Evolutionary conservation across 2,329 filamentous ascomycete genomes (phyloP).

Genomic region (Diplodia mutila): DNA sequence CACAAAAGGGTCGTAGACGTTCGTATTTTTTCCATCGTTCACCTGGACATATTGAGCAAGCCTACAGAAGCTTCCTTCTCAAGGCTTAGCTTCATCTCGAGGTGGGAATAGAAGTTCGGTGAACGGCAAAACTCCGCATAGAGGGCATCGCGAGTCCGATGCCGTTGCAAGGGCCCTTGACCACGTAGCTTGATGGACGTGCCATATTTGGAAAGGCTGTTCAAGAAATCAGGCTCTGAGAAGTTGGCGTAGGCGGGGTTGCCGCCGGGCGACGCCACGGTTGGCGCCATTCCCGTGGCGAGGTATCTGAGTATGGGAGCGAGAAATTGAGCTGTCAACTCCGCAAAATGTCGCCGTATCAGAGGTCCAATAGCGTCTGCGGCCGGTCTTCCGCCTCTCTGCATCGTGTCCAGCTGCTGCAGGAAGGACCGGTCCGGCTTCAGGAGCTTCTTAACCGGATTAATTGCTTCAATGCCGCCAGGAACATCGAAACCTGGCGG

Average conservation of each 20-base stretch:
- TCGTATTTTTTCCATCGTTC: neutral
- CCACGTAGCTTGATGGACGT: slow-evolving; percentile 45
- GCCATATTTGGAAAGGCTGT: slow-evolving; percentile 44
- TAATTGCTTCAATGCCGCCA: slow-evolving; percentile 44
- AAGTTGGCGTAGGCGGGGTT: slow-evolving; percentile 46
- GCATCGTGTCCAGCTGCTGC: slow-evolving; percentile 39
- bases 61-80: slow-evolving; percentile 47
- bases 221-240: slow-evolving; percentile 41
- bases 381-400: slow-evolving; percentile 25
- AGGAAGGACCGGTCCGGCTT: slow-evolving; percentile 43
- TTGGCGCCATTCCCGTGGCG: slow-evolving; percentile 38
- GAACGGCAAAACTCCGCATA: slow-evolving; percentile 45
- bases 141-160: slow-evolving; percentile 41
- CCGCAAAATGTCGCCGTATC: slow-evolving; percentile 47
- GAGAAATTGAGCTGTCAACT: slow-evolving; percentile 47
- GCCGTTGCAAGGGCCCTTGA: slow-evolving; percentile 43
- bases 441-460: slow-evolving; percentile 43
- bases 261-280: slow-evolving; percentile 40
- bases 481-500: slow-evolving; percentile 42
- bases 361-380: slow-evolving; percentile 39
- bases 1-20: neutral
- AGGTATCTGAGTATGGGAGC: slow-evolving; percentile 47
- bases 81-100: slow-evolving; percentile 47
- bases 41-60: slow-evolving; percentile 31
- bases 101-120: slow-evolving; percentile 47